Base-by-base conservation (phyloP, 2,329 filamentous ascomycete genomes). In the Fusarium sp. region DNA sequence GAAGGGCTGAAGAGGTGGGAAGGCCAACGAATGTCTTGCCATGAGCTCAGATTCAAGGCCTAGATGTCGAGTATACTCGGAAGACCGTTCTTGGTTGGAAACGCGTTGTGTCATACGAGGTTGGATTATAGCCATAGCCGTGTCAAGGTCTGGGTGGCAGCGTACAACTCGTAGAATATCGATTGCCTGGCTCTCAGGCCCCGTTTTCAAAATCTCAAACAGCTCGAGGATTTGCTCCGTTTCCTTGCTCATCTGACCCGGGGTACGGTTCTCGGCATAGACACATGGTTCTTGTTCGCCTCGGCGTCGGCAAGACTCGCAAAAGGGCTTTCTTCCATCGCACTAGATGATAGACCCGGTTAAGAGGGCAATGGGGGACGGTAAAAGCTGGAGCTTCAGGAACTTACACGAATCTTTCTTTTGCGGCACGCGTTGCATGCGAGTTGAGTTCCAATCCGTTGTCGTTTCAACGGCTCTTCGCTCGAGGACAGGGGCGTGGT, bases 41-140 rank as follows among this genome's bases (percentile, higher is more conserved):
- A 64, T 53, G 19, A 64, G 61, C 26, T 64, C 61, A 12, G 43
- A 52, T 41, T 64, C 60, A 5, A 64, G 56, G 1, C 51, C 36
- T 12, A 31, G 11, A 24, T 61, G 44, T 12, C 44, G 42, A 8
- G 47, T 49, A 9, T 47, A 36, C 26, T 51, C 40, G n/a, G 34
- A 22, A 24, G 39, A 5, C 25, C 40, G 46, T 43, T 13, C 50
- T 40, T 40, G 34, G 10, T 11, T 31, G 2, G 25, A 15, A n/a
- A 25, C 10, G 6, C 3, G 13, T 5, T 29, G 43, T 19, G 38
- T 12, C 45, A 40, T 40, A n/a, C 10, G 42, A n/a, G 43, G 42
- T 26, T 49, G 42, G 7, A 59, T 40, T 47, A 56, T 56, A 4
- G 54, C 41, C 8, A 64, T 10, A 3, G 50, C 49, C 3, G 34